A percentile compares a stretch with the other conserved stretches of the same genome.
Conservation (phyloP, 2,329 filamentous ascomycete genomes). For the Aspergillus pseudoviridinutans region DNA sequence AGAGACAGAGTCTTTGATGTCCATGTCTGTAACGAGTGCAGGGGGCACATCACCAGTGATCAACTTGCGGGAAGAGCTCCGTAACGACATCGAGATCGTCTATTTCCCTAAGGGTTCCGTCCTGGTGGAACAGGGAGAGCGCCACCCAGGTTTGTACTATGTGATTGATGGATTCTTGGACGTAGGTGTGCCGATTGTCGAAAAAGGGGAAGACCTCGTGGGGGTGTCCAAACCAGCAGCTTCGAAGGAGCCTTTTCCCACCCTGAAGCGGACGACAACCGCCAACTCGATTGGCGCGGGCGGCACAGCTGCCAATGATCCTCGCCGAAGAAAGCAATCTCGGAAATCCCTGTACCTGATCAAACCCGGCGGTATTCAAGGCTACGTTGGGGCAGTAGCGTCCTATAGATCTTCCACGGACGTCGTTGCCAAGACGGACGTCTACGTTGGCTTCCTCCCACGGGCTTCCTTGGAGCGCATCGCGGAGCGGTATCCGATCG, state of each 20-base stretch:
- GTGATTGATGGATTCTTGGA: conserved; percentile 96
- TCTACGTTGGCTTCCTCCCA: conserved; percentile 93
- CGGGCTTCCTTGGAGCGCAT: conserved; percentile 82
- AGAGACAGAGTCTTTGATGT: conserved; percentile 79
- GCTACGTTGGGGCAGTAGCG: conserved; percentile 90
- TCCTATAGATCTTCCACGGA: conserved; percentile 96
- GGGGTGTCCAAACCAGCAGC: conserved; percentile 28
- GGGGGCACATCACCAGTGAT: conserved; percentile 62
- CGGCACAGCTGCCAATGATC: conserved; percentile 23
- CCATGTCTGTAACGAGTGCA: conserved; percentile 61
- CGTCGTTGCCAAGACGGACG: conserved; percentile 94
- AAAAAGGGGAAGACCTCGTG: conserved; percentile 47
- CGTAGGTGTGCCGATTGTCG: conserved; percentile 74
- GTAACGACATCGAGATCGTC: conserved; percentile 92
- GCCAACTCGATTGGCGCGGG: conserved; percentile 29
- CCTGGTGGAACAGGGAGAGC: conserved; percentile 90
- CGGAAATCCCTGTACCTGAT: conserved; percentile 80
- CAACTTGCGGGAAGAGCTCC: conserved; percentile 70
- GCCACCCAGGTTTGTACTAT: conserved; percentile 96
- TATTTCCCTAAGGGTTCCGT: conserved; percentile 95
- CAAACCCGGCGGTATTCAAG: conserved; percentile 89
- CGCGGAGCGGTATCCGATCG: conserved; percentile 86
- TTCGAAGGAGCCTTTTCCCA: conserved; percentile 41
- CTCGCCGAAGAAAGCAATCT: conserved; percentile 39
- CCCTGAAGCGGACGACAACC: conserved; percentile 44